Percentiles rank a stretch among this genome's conserved stretches.
Evolutionary conservation across 768 basidiomycete genomes (phyloP).

Genomic region (Mycena albidolilacea): DNA sequence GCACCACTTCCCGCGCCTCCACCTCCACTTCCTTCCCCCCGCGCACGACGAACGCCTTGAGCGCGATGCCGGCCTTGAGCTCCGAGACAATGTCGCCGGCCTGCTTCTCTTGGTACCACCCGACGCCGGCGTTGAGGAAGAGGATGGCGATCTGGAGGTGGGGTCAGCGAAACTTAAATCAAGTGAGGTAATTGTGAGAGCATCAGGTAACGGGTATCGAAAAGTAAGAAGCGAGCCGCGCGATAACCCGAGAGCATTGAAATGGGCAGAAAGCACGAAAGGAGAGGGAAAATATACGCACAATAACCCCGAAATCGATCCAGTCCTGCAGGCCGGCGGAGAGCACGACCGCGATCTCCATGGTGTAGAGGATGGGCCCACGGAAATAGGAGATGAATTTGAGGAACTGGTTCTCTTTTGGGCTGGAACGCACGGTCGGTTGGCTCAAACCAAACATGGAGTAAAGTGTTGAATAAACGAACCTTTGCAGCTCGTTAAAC

Average conservation of each 20-base stretch:
- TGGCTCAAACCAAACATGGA: no score
- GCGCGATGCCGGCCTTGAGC: conserved; percentile 63
- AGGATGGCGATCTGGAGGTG: conserved; percentile 53
- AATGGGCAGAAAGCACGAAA: no score
- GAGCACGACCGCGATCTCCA: conserved; percentile 64
- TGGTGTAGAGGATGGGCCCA: conserved; percentile 59
- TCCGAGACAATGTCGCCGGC: conserved; percentile 65
- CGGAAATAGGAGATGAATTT: conserved; percentile 62
- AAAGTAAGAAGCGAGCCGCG: no score
- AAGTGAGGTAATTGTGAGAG: not conserved
- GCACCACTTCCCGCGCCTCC: conserved; percentile 60
- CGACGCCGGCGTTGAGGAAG: conserved; percentile 56
- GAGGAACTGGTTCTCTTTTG: conserved; percentile 56
- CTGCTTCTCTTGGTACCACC: conserved; percentile 53
- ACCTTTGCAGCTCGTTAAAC: conserved; percentile 62
- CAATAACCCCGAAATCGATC: conserved; percentile 66
- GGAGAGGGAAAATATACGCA: conserved; percentile 39
- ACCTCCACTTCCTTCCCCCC: conserved; percentile 58
- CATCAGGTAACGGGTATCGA: not conserved
- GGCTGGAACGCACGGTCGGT: conserved; percentile 40
- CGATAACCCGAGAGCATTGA: no score
- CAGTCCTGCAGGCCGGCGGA: conserved; percentile 62
- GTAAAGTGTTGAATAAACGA: conserved; percentile 19
- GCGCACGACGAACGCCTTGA: conserved; percentile 58
- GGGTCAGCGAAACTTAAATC: not conserved